These are phyloP conservation scores for Globisporangium ultimum DNA, from an alignment of 352 stramenopile species.

Conservation along the genomic window DNA sequence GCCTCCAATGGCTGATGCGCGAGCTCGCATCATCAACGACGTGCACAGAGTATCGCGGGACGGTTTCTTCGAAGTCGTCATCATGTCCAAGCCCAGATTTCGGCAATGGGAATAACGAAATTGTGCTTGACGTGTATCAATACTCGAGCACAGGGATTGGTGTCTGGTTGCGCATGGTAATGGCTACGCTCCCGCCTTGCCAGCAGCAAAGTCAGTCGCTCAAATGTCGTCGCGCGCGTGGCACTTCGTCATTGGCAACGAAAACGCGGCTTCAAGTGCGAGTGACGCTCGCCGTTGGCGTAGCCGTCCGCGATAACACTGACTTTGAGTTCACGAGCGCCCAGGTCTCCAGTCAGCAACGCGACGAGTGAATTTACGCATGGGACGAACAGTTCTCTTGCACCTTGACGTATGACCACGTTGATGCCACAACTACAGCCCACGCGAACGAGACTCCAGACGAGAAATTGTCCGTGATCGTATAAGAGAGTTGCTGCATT, in stretches of 20 bases:
- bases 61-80: neutral
- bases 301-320: neutral
- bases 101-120: neutral
- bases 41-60: constrained; percentile 10
- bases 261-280: constrained; percentile 5
- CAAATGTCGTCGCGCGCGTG: no score
- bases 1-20: constrained; percentile 1
- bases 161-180: neutral
- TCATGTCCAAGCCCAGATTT: neutral
- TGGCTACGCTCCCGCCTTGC: neutral
- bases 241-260: neutral
- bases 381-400: constrained; percentile 2
- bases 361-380: neutral
- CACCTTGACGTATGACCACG: constrained; percentile 3
- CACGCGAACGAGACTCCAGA: neutral
- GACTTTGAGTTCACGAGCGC: neutral
- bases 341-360: neutral
- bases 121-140: constrained; percentile 2
- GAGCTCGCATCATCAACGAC: neutral
- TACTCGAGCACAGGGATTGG: neutral
- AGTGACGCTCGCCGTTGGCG: neutral
- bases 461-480: neutral
- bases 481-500: neutral
- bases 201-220: no score
- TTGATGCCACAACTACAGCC: neutral